phyloP scores from a whole-genome alignment of 1,139 yeast species.

The Sugiyamaella paludigena region DNA sequence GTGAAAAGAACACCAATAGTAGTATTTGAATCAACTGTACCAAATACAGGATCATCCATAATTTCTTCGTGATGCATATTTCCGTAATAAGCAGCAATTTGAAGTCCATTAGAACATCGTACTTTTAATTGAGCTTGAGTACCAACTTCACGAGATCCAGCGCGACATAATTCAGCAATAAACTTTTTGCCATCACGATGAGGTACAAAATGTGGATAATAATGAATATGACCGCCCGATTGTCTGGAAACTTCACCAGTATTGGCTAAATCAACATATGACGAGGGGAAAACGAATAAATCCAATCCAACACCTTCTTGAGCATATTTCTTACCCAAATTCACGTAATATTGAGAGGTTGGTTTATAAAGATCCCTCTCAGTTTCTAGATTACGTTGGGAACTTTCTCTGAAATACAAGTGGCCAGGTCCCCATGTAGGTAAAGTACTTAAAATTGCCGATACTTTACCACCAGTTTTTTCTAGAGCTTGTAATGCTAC shows the following conservation, averaged over 20 bases:
- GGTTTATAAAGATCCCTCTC: conserved; percentile 59
- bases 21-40: conserved; percentile 63
- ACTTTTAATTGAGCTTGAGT: conserved; percentile 81
- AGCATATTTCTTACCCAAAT: conserved; percentile 58
- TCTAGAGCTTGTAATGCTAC: conserved; percentile 67
- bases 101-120: conserved; percentile 86
- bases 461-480: conserved; percentile 69
- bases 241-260: conserved; percentile 62
- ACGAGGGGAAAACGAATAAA: conserved; percentile 63
- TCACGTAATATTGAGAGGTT: conserved; percentile 60
- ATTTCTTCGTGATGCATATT: conserved; percentile 38
- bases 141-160: conserved; percentile 46
- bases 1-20: conserved; percentile 68
- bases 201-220: conserved; percentile 65
- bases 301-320: conserved; percentile 71
- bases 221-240: conserved; percentile 69
- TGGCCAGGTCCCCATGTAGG: conserved; percentile 88
- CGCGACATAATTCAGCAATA: conserved; percentile 52
- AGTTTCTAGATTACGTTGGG: conserved; percentile 15
- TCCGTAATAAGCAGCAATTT: conserved; percentile 76
- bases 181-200: conserved; percentile 70
- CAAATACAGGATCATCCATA: conserved; percentile 63
- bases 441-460: conserved; percentile 61
- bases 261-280: conserved; percentile 72
- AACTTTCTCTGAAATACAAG: conserved; percentile 50